phyloP scores from a whole-genome alignment of 73 alveolate genomes.

The Uronychia binucleata region DNA sequence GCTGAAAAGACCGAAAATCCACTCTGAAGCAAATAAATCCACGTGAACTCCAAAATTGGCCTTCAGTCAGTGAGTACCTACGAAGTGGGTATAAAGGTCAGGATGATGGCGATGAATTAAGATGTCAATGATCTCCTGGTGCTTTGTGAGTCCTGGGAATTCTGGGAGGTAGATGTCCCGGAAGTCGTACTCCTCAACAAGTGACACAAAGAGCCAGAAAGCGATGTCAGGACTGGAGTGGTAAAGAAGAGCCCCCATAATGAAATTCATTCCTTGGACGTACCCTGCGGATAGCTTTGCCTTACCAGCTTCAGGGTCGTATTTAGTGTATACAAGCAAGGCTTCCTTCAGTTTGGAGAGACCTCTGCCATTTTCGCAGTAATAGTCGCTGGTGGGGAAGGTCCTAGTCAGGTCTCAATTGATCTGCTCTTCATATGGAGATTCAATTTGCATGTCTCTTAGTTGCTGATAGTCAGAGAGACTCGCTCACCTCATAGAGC shows the following conservation, averaged over 20 bases:
- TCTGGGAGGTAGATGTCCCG: slow-evolving; percentile 73
- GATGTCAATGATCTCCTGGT: slow-evolving; percentile 46
- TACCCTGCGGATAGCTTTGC: slow-evolving; percentile 37
- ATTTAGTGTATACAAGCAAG: slow-evolving; percentile 28
- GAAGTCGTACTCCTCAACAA: slow-evolving; percentile 78
- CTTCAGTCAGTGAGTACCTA: background rate
- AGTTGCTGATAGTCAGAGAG: background rate
- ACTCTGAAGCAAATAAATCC: slow-evolving; percentile 77
- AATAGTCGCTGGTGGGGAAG: slow-evolving; percentile 26
- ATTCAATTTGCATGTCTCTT: background rate
- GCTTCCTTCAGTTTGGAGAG: slow-evolving; percentile 20
- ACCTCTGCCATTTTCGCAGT: background rate
- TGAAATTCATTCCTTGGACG: slow-evolving; percentile 92
- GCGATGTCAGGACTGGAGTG: slow-evolving; percentile 86
- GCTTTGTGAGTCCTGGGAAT: slow-evolving; percentile 79
- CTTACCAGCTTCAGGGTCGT: slow-evolving; percentile 29
- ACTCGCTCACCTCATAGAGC: background rate
- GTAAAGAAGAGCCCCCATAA: slow-evolving; percentile 80
- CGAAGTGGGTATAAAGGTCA: slow-evolving; percentile 46
- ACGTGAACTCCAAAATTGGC: slow-evolving; percentile 19
- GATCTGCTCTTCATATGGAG: slow-evolving; percentile 14
- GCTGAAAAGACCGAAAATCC: slow-evolving; percentile 71
- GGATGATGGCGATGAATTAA: slow-evolving; percentile 48
- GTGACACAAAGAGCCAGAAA: slow-evolving; percentile 77
- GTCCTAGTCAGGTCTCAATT: slow-evolving; percentile 30